Percentiles rank a stretch among this genome's conserved stretches.
phyloP scores from a whole-genome alignment of 192 early-diverging fungal species.

The Cladochytrium replicatum region DNA sequence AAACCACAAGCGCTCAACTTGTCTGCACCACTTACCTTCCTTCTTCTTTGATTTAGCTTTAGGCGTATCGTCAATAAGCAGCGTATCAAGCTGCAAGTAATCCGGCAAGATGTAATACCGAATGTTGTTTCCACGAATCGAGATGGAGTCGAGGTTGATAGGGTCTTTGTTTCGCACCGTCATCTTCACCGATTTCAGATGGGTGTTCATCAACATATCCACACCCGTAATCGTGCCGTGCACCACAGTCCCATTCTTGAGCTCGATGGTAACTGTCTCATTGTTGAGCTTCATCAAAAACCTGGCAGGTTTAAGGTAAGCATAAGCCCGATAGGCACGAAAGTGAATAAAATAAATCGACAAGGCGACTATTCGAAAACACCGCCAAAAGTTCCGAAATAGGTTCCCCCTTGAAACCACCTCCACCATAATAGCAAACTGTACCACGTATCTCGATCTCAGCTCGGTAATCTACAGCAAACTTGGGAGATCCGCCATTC shows the following conservation, averaged over 20 bases:
- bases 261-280: constrained; percentile 96
- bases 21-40: too few species aligned
- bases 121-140: constrained; percentile 91
- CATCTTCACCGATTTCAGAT: constrained; percentile 98
- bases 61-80: constrained; percentile 90
- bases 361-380: too few species aligned
- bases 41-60: constrained; percentile 88
- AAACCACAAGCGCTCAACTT: too few species aligned
- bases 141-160: constrained; percentile 76
- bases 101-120: constrained; percentile 93
- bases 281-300: constrained; percentile 97
- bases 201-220: constrained; percentile 99
- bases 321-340: too few species aligned
- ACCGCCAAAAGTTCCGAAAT: too few species aligned
- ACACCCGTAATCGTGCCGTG: constrained; percentile 93
- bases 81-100: constrained; percentile 86
- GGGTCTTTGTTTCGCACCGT: constrained; percentile 91
- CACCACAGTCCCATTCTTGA: constrained; percentile 97
- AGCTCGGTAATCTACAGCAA: too few species aligned
- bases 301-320: too few species aligned
- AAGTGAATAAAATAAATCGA: too few species aligned
- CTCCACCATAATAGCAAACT: too few species aligned
- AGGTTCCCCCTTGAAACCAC: too few species aligned
- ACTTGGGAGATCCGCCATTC: too few species aligned
- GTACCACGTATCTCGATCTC: too few species aligned